These are phyloP conservation scores for Malania oleifera DNA, from an alignment of 164 flowering plant genomes.

Conservation along the genomic window DNA sequence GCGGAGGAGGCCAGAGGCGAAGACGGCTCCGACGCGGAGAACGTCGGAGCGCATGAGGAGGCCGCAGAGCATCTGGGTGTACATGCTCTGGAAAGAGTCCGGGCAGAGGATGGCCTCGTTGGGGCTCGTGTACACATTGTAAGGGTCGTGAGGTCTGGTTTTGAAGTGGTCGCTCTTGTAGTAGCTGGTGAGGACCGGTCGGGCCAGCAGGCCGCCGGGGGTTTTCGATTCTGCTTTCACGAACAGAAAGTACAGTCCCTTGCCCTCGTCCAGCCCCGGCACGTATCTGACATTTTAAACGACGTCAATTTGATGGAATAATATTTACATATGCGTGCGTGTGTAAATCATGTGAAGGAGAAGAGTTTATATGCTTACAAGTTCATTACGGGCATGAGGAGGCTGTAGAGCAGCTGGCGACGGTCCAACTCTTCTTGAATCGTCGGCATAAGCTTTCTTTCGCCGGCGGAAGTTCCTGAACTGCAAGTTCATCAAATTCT, in stretches of 20 bases:
- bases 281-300: constrained; percentile 58
- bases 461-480: constrained; percentile 87
- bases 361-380: constrained; percentile 40
- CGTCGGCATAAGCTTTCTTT: constrained; percentile 79
- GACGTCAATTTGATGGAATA: too few relatives aligned
- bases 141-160: constrained; percentile 61
- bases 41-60: constrained; percentile 45
- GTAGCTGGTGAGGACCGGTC: constrained; percentile 78
- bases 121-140: constrained; percentile 72
- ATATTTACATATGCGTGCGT: too few relatives aligned
- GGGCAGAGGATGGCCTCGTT: constrained; percentile 63
- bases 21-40: constrained; percentile 73
- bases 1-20: constrained; percentile 77
- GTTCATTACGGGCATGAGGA: constrained; percentile 87
- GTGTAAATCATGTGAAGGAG: too few relatives aligned
- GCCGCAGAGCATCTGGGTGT: constrained; percentile 82
- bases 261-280: constrained; percentile 67
- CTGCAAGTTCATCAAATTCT: constrained; percentile 41
- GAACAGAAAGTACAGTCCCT: constrained; percentile 63
- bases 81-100: constrained; percentile 85
- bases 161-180: constrained; percentile 72
- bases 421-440: constrained; percentile 63
- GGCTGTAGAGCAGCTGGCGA: constrained; percentile 55
- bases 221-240: constrained; percentile 61
- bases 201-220: constrained; percentile 65